Percentiles rank a stretch among this genome's conserved stretches.
These are phyloP conservation scores for Trichoderma sp. DNA, from an alignment of 2,329 filamentous ascomycete genomes.

Conservation along the genomic window DNA sequence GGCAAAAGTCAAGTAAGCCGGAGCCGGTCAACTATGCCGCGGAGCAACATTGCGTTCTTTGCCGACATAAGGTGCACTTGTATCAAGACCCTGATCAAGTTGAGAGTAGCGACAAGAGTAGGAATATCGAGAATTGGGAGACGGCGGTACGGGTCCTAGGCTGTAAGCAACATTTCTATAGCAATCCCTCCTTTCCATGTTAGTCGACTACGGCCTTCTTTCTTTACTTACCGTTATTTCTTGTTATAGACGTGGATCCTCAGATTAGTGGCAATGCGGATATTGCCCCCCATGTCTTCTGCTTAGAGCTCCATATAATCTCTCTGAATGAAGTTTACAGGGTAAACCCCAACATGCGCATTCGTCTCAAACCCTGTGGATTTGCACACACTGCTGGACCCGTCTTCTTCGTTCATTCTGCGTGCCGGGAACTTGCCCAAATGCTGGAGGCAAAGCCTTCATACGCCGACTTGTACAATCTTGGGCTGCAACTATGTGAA, in stretches of 20 bases:
- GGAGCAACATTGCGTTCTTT: neutral
- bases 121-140: neutral
- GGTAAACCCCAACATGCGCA: neutral
- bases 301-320: too few relatives aligned
- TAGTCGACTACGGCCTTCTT: neutral
- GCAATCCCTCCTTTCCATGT: neutral
- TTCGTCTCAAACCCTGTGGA: too few relatives aligned
- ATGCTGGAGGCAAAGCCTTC: neutral
- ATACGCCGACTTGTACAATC: neutral
- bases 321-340: neutral
- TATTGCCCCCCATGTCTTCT: too few relatives aligned
- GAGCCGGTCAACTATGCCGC: neutral
- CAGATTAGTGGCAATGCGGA: too few relatives aligned
- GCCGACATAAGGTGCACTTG: too few relatives aligned
- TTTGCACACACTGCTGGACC: neutral
- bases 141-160: neutral
- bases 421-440: neutral
- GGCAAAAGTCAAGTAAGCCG: too few relatives aligned
- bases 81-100: too few relatives aligned
- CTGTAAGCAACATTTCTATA: neutral
- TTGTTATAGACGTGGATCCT: neutral
- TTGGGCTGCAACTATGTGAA: neutral
- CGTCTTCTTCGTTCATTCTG: neutral
- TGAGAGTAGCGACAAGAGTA: too few relatives aligned
- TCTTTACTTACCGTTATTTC: neutral